A percentile compares a stretch with the other conserved stretches of the same genome.
Evolutionary conservation across 2,329 filamentous ascomycete genomes (phyloP).

Genomic region (Podosphaera xanthii): DNA sequence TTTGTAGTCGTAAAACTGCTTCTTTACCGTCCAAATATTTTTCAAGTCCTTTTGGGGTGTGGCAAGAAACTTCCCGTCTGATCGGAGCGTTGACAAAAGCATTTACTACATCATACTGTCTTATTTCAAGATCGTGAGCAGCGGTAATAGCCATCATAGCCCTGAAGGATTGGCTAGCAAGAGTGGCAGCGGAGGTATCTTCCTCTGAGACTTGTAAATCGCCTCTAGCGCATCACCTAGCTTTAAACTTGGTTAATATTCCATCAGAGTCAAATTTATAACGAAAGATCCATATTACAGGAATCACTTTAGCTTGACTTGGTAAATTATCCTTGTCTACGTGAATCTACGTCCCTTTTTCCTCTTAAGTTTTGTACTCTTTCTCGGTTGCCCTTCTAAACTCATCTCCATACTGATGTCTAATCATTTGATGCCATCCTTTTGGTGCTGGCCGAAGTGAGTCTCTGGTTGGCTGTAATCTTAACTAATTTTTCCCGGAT

Average conservation of each 20-base stretch:
- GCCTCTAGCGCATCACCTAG: slow-evolving; percentile 9
- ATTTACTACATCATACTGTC: not conserved
- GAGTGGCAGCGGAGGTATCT: not conserved
- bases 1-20: not conserved
- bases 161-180: not conserved
- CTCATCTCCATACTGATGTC: too few relatives aligned
- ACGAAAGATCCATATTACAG: not conserved
- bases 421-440: too few relatives aligned
- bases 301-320: not conserved
- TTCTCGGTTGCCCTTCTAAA: not conserved
- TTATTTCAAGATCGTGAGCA: not conserved
- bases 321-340: not conserved
- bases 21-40: not conserved
- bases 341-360: not conserved
- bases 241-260: slow-evolving; percentile 3
- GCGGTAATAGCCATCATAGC: not conserved
- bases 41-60: not conserved
- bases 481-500: too few relatives aligned
- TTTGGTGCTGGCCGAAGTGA: too few relatives aligned
- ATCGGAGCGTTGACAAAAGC: not conserved
- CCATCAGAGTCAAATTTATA: not conserved
- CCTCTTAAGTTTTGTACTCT: not conserved
- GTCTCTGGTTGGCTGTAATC: too few relatives aligned
- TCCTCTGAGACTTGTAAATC: slow-evolving; percentile 5
- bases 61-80: not conserved